These are phyloP conservation scores for Fusarium mundagurra DNA, from an alignment of 2,329 filamentous ascomycete genomes.

Conservation along the genomic window DNA sequence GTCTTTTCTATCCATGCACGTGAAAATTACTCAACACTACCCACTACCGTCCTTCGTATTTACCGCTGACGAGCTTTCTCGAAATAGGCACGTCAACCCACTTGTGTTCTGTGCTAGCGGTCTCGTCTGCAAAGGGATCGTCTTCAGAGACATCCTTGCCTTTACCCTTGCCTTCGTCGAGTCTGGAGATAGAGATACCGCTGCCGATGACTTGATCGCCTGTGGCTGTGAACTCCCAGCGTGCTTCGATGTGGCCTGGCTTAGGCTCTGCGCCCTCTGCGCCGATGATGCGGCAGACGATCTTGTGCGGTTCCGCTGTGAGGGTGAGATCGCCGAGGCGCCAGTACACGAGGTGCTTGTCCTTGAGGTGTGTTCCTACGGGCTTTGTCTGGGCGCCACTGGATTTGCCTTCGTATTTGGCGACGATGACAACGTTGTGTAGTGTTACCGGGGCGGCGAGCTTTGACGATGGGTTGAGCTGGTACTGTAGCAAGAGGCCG, in stretches of 20 bases:
- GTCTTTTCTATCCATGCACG: conserved; percentile 34
- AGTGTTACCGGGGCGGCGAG: conserved; percentile 55
- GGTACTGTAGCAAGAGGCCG: conserved; percentile 86
- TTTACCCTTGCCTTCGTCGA: conserved; percentile 62
- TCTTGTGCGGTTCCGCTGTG: conserved; percentile 73
- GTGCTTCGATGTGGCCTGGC: conserved; percentile 81
- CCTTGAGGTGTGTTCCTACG: conserved; percentile 79
- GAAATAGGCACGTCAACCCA: conserved; percentile 76
- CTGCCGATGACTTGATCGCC: conserved; percentile 60
- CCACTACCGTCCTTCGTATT: conserved; percentile 69
- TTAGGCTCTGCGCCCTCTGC: conserved; percentile 76
- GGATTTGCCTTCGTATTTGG: conserved; percentile 75
- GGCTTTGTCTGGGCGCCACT: conserved; percentile 80
- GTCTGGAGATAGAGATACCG: conserved; percentile 71
- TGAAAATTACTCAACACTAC: conserved; percentile 10
- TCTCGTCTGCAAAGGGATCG: conserved; percentile 75
- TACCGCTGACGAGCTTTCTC: conserved; percentile 77
- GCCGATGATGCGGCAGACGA: conserved; percentile 82
- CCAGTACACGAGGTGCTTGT: conserved; percentile 84
- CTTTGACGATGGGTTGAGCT: conserved; percentile 76
- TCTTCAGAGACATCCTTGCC: conserved; percentile 60
- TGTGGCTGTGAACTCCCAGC: conserved; percentile 72
- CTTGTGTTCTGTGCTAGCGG: conserved; percentile 44
- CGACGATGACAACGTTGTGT: conserved; percentile 79
- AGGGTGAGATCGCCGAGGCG: conserved; percentile 78